phyloP scores from a whole-genome alignment of 2,329 filamentous ascomycete species.

The Aspergillus flavus region DNA sequence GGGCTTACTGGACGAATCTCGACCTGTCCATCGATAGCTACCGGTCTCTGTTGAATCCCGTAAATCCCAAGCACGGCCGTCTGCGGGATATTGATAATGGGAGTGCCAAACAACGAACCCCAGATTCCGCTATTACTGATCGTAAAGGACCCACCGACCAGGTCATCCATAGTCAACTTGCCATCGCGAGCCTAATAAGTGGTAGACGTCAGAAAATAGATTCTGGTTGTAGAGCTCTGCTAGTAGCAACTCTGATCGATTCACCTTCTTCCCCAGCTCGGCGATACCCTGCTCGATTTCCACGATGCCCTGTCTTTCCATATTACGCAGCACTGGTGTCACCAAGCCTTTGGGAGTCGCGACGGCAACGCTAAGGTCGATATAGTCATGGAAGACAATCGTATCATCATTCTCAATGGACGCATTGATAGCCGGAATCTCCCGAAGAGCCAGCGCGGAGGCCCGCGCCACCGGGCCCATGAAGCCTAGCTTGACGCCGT shows the following conservation, averaged over 20 bases:
- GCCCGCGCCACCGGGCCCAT: constrained; percentile 1
- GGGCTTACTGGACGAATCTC: background rate
- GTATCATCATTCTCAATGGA: background rate
- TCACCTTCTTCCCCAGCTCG: background rate
- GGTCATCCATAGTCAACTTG: background rate
- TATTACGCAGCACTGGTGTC: background rate
- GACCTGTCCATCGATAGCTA: background rate
- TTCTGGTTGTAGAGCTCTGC: background rate
- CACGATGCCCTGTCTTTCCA: background rate
- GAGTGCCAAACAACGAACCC: background rate
- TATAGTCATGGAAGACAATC: background rate
- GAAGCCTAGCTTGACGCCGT: background rate
- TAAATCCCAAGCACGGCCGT: background rate
- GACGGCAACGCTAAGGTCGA: background rate
- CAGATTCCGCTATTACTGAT: background rate
- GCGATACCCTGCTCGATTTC: background rate
- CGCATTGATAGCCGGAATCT: background rate
- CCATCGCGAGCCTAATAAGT: background rate
- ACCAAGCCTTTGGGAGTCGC: background rate
- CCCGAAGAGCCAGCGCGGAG: constrained; percentile 1
- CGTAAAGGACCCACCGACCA: background rate
- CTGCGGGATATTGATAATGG: background rate
- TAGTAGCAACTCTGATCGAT: background rate
- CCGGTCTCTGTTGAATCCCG: background rate
- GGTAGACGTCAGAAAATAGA: background rate